Percentiles rank a stretch among this genome's conserved stretches.
phyloP scores from a whole-genome alignment of 805 yeast species.

The Saturnispora sekii region DNA sequence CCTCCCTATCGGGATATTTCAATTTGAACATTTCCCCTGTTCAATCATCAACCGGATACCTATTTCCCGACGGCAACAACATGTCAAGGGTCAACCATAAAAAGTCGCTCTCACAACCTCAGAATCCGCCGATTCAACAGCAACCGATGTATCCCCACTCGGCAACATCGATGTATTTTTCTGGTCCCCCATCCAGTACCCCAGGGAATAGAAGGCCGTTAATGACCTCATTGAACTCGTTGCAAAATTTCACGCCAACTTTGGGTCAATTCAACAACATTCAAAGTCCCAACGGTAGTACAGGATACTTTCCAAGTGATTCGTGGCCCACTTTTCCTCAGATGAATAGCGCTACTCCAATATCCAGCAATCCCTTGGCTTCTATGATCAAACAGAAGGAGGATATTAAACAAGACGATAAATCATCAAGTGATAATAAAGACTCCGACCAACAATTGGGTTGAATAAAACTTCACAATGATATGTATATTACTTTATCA shows the following conservation, averaged over 20 bases:
- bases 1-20: conserved; percentile 18
- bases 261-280: too few relatives aligned
- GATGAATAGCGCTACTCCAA: too few relatives aligned
- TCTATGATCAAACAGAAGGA: too few relatives aligned
- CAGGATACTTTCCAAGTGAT: too few relatives aligned
- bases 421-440: too few relatives aligned
- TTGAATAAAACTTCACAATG: too few relatives aligned
- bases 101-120: neutral
- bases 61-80: conserved; percentile 15
- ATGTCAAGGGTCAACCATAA: neutral
- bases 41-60: conserved; percentile 15
- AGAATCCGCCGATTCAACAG: neutral
- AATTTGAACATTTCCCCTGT: conserved; percentile 27
- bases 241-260: conserved; percentile 4
- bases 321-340: too few relatives aligned
- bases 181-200: neutral
- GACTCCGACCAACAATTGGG: too few relatives aligned
- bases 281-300: too few relatives aligned
- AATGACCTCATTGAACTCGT: conserved; percentile 1
- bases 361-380: too few relatives aligned
- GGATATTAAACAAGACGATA: too few relatives aligned
- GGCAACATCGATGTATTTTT: conserved; percentile 12
- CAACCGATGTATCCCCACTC: conserved; percentile 10
- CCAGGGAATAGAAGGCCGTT: neutral
- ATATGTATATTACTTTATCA: too few relatives aligned